Conservation (phyloP, 129 eudicot species). For the Mikania micrantha region DNA sequence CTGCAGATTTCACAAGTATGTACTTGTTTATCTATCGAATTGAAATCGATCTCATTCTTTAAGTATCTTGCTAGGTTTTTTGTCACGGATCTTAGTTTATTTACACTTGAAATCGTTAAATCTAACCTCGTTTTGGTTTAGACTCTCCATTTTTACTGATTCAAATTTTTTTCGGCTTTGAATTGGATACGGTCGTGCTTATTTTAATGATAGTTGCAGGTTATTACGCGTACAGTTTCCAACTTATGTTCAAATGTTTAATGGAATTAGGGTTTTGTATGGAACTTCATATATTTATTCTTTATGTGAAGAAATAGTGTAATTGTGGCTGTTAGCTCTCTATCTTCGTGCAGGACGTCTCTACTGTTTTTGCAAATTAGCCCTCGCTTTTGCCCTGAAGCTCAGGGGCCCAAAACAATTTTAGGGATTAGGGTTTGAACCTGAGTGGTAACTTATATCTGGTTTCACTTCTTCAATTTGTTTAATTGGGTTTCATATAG, state of each 20-base stretch:
- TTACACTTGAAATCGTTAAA: neutral
- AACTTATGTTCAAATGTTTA: neutral
- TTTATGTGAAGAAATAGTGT: neutral
- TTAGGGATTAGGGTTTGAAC: too few species aligned
- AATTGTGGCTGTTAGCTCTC: neutral
- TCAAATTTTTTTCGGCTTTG: neutral
- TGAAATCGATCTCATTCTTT: neutral
- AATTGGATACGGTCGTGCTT: neutral
- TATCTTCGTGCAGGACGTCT: neutral
- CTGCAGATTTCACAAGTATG: slow-evolving; percentile 10
- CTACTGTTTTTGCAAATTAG: too few species aligned
- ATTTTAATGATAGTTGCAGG: neutral
- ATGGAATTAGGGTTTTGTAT: slow-evolving; percentile 14
- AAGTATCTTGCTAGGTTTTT: neutral
- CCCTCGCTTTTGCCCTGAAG: too few species aligned
- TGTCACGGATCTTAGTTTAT: slow-evolving; percentile 4
- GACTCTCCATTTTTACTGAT: neutral
- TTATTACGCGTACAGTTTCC: neutral
- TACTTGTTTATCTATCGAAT: neutral
- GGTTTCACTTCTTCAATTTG: too few species aligned
- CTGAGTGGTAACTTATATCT: too few species aligned
- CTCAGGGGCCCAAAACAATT: too few species aligned
- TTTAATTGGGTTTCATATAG: too few species aligned
- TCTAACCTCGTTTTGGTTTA: neutral
- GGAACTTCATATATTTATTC: neutral